These are phyloP conservation scores for Aspergillus bridgeri DNA, from an alignment of 495 filamentous ascomycete species.

Conservation along the genomic window DNA sequence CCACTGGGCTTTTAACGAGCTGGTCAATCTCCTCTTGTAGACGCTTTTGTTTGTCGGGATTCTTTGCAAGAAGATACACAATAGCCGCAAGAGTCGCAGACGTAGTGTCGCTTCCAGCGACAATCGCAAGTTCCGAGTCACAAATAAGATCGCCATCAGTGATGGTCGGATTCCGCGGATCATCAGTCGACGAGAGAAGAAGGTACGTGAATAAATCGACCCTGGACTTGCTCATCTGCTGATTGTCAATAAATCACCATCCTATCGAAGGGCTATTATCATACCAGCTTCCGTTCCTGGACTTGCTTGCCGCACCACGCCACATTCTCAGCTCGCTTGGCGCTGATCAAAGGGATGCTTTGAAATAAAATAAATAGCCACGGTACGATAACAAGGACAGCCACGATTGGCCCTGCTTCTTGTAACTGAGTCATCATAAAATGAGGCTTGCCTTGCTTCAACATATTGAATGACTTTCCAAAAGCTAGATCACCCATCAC, in stretches of 20 bases:
- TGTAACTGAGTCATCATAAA: conserved; percentile 2
- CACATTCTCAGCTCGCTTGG: not conserved
- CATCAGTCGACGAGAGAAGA: not conserved
- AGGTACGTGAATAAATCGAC: conserved; percentile 5
- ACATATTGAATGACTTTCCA: conserved; percentile 38
- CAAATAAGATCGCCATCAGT: not conserved
- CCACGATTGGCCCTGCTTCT: not conserved
- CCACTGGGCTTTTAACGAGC: not conserved
- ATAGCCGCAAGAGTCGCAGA: conserved; percentile 22
- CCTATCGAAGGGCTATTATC: not conserved
- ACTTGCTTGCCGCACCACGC: conserved; percentile 18
- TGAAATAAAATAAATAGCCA: conserved; percentile 12
- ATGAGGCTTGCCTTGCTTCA: conserved; percentile 22
- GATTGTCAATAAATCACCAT: not conserved
- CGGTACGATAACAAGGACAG: conserved; percentile 12
- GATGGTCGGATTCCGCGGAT: not conserved
- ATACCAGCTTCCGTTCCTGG: conserved; percentile 9
- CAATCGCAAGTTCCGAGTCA: conserved; percentile 5
- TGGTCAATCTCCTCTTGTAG: conserved; percentile 20
- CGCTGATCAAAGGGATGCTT: conserved; percentile 2
- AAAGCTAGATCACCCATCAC: conserved; percentile 44
- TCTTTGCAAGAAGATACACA: conserved; percentile 34
- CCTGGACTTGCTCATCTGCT: conserved; percentile 1
- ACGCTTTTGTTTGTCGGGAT: conserved; percentile 18
- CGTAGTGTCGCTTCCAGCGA: conserved; percentile 30